phyloP scores from a whole-genome alignment of 2,329 filamentous ascomycete species.

The Penicillium oxalicum region DNA sequence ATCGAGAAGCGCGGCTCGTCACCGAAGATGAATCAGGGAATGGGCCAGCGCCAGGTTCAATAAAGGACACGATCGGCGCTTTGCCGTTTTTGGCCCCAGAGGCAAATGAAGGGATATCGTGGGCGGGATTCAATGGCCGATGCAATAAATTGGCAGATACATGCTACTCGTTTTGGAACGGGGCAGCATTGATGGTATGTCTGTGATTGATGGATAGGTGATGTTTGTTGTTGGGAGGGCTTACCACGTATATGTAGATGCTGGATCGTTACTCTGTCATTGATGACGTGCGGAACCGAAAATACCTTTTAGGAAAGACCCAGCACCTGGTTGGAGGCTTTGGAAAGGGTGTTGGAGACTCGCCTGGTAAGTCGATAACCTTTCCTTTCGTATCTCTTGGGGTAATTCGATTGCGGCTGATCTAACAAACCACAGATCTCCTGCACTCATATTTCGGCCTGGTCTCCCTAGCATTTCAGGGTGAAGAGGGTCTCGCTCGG shows the following conservation, averaged over 20 bases:
- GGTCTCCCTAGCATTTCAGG: constrained; percentile 68
- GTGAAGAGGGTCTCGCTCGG: constrained; percentile 61
- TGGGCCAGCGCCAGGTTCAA: constrained; percentile 10
- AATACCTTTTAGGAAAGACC: constrained; percentile 76
- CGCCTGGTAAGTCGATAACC: constrained; percentile 51
- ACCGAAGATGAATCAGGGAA: not conserved
- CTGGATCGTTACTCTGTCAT: constrained; percentile 55
- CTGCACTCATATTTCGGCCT: constrained; percentile 88
- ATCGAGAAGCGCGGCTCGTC: too few relatives aligned
- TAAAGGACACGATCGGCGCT: constrained; percentile 23
- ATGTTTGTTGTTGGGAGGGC: constrained; percentile 1
- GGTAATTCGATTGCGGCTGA: not conserved
- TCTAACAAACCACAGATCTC: constrained; percentile 49
- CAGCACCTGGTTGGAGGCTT: constrained; percentile 83
- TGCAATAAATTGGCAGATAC: constrained; percentile 90
- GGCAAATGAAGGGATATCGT: constrained; percentile 35
- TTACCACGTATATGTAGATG: constrained; percentile 41
- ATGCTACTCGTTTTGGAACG: constrained; percentile 93
- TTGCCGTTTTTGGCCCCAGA: constrained; percentile 23
- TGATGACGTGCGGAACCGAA: constrained; percentile 55
- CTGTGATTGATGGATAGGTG: not conserved
- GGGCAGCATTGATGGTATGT: constrained; percentile 53
- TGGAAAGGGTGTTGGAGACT: constrained; percentile 62
- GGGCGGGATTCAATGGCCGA: constrained; percentile 80
- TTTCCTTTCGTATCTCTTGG: not conserved